Evolutionary conservation across 2,329 filamentous ascomycete genomes (phyloP).

Genomic region (Chrysoporthe puriensis): DNA sequence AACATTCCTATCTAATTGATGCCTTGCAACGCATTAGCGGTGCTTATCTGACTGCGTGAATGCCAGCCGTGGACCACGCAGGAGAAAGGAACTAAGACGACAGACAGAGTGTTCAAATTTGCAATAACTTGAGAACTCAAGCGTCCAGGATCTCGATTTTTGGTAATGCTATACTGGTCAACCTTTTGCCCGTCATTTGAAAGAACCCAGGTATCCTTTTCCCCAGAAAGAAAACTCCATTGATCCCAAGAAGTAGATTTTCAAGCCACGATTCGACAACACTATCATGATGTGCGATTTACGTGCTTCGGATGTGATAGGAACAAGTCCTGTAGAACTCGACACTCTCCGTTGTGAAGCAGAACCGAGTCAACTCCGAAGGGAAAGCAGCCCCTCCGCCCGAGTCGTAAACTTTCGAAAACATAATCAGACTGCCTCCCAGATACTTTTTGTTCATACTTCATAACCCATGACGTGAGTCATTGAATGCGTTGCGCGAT

Average conservation of each 20-base stretch:
- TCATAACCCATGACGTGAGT: slow-evolving; percentile 12
- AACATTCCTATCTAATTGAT: too few species aligned
- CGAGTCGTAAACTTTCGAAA: background rate
- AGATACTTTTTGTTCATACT: slow-evolving; percentile 11
- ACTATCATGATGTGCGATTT: background rate
- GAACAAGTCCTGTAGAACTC: background rate
- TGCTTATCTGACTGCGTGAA: too few species aligned
- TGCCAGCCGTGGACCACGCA: too few species aligned
- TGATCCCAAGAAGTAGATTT: background rate
- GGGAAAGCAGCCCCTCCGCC: background rate
- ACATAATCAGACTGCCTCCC: slow-evolving; percentile 3
- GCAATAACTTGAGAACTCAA: background rate
- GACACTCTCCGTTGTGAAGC: background rate
- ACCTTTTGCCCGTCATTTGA: background rate
- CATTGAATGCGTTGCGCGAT: slow-evolving; percentile 2
- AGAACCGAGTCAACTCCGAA: background rate
- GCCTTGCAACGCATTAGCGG: too few species aligned
- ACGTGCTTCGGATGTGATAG: background rate
- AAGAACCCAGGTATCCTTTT: background rate
- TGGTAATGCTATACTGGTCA: background rate
- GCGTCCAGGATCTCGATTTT: background rate
- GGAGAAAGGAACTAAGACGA: too few species aligned
- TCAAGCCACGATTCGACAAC: background rate
- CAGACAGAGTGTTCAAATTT: background rate
- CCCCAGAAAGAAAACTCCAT: background rate